Conservation (phyloP, 2,329 filamentous ascomycete species). For the Sarocladiaceae sp. region DNA sequence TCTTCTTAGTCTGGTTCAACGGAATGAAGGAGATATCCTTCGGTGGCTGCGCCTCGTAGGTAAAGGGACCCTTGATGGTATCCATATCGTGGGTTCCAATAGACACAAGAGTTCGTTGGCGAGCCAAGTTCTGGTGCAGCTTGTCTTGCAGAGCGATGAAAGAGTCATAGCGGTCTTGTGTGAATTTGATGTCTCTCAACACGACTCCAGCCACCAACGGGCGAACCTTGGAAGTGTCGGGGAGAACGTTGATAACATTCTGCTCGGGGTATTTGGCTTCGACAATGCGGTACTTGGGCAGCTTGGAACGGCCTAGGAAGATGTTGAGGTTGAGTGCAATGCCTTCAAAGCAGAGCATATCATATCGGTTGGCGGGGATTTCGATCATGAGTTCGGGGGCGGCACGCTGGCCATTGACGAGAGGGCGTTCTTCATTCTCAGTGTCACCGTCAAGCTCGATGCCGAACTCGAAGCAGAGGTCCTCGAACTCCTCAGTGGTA, state of each 20-base stretch:
- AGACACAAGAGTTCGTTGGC: slow-evolving; percentile 88
- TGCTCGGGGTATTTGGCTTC: slow-evolving; percentile 69
- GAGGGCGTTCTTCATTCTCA: slow-evolving; percentile 67
- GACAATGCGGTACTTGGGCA: slow-evolving; percentile 76
- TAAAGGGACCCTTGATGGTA: slow-evolving; percentile 90
- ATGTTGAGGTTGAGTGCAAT: slow-evolving; percentile 95
- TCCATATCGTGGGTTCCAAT: slow-evolving; percentile 97
- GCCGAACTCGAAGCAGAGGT: slow-evolving; percentile 96
- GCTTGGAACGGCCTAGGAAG: slow-evolving; percentile 71
- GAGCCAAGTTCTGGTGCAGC: slow-evolving; percentile 91
- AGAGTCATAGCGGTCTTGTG: slow-evolving; percentile 85
- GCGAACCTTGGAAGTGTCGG: slow-evolving; percentile 72
- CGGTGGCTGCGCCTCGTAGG: slow-evolving; percentile 89
- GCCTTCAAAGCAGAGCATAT: slow-evolving; percentile 96
- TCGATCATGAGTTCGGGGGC: slow-evolving; percentile 95
- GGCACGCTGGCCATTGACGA: slow-evolving; percentile 76
- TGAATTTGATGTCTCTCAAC: slow-evolving; percentile 86
- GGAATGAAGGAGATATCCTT: slow-evolving; percentile 88
- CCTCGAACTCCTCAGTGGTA: slow-evolving; percentile 92
- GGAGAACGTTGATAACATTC: slow-evolving; percentile 74
- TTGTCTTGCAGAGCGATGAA: slow-evolving; percentile 99
- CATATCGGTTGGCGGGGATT: slow-evolving; percentile 89
- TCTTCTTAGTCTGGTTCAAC: slow-evolving; percentile 84
- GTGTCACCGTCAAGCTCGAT: slow-evolving; percentile 98
- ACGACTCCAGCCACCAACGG: slow-evolving; percentile 89